These are phyloP conservation scores for Azolla pinnata DNA, from an alignment of 75 land plant species.

Conservation along the genomic window DNA sequence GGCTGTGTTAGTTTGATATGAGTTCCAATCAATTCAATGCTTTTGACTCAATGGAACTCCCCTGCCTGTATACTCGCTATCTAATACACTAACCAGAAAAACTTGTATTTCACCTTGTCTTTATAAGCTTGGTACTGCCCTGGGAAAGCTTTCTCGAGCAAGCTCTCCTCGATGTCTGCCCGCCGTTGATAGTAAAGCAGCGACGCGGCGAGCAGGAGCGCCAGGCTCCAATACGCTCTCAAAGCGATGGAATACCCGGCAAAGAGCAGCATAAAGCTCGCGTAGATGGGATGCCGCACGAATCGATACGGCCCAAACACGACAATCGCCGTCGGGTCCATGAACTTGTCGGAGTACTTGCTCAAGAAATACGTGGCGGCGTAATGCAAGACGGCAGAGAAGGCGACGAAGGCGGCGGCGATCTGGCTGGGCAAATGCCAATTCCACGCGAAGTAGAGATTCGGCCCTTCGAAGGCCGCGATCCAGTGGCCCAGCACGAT, in stretches of 20 bases:
- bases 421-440: background rate
- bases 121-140: slow-evolving; percentile 44
- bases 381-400: slow-evolving; percentile 45
- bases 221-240: slow-evolving; percentile 45
- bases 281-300: slow-evolving; percentile 77
- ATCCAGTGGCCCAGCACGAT: slow-evolving; percentile 68
- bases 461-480: slow-evolving; percentile 64
- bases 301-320: slow-evolving; percentile 77
- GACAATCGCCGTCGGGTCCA: slow-evolving; percentile 53
- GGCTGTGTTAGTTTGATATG: too few relatives aligned
- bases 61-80: too few relatives aligned
- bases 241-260: slow-evolving; percentile 46
- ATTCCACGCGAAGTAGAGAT: slow-evolving; percentile 34
- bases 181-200: slow-evolving; percentile 60
- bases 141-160: slow-evolving; percentile 50
- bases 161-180: slow-evolving; percentile 60
- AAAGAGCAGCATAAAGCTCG: slow-evolving; percentile 57
- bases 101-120: slow-evolving; percentile 49
- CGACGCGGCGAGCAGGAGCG: slow-evolving; percentile 38
- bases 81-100: slow-evolving; percentile 60
- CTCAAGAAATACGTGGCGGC: slow-evolving; percentile 43
- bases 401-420: slow-evolving; percentile 19
- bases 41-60: too few relatives aligned
- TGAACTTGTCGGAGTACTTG: slow-evolving; percentile 61
- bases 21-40: too few relatives aligned